Conservation (phyloP, 257 asterid genomes). For the Leptodermis oblonga region DNA sequence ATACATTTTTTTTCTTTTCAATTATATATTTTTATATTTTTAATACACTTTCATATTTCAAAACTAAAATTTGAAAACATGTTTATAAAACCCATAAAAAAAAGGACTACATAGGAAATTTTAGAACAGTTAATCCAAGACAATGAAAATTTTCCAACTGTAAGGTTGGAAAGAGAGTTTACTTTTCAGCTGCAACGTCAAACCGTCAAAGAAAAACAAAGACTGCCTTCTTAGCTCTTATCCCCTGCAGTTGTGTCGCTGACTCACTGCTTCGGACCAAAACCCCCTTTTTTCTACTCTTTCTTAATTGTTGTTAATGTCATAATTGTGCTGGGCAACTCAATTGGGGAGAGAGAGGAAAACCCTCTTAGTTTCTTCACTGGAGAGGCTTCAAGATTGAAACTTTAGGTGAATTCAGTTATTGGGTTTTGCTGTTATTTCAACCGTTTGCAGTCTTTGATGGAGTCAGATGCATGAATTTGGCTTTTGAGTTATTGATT, state of each 20-base stretch:
- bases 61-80: no score
- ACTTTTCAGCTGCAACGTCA: background rate
- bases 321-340: background rate
- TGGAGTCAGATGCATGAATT: background rate
- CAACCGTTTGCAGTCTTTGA: background rate
- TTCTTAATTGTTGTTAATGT: background rate
- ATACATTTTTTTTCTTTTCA: no score
- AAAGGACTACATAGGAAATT: no score
- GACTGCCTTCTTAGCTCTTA: background rate
- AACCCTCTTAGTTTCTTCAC: conserved; percentile 3
- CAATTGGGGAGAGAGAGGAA: background rate
- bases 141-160: background rate
- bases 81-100: no score
- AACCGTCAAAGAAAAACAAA: background rate
- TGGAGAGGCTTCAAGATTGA: background rate
- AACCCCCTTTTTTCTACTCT: background rate
- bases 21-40: no score
- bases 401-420: background rate
- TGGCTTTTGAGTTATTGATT: background rate
- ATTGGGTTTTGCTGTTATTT: background rate
- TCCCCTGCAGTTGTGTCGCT: background rate
- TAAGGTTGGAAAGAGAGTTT: no score
- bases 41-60: no score
- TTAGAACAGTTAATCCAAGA: no score
- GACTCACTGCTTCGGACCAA: background rate